phyloP scores from a whole-genome alignment of 257 asterid species.

The Ehretia macrophylla region DNA sequence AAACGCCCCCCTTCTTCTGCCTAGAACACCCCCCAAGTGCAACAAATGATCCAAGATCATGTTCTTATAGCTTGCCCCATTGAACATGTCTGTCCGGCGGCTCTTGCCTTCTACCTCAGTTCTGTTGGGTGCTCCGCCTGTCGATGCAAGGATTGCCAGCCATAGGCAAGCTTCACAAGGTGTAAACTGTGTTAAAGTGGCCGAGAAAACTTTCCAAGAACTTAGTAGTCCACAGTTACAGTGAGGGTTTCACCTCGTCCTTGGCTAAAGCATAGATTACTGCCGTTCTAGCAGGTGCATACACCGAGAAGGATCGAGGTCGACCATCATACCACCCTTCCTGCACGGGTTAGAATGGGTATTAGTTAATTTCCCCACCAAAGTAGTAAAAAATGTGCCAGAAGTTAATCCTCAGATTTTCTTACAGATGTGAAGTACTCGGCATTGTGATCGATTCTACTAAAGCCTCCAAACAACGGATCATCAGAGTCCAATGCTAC shows the following conservation, averaged over 20 bases:
- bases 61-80: too few relatives aligned
- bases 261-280: conserved; percentile 65
- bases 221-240: too few relatives aligned
- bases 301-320: conserved; percentile 71
- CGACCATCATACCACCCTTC: conserved; percentile 64
- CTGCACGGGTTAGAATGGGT: conserved; percentile 27
- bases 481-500: conserved; percentile 81
- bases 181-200: neutral
- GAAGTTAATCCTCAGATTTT: neutral
- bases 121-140: too few relatives aligned
- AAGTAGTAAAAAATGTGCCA: neutral
- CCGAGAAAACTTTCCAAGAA: neutral
- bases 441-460: conserved; percentile 60
- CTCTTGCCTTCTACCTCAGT: too few relatives aligned
- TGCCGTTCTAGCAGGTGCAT: conserved; percentile 89
- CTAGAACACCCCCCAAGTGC: too few relatives aligned
- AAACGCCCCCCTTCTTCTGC: too few relatives aligned
- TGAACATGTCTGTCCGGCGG: too few relatives aligned
- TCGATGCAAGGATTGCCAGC: too few relatives aligned
- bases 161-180: too few relatives aligned
- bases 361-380: neutral
- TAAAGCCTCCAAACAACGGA: conserved; percentile 67
- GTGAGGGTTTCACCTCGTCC: conserved; percentile 16
- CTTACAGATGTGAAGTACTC: conserved; percentile 85
- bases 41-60: too few relatives aligned